phyloP scores from a whole-genome alignment of 2,329 filamentous ascomycete species.

The Lasiodiplodia sp. region DNA sequence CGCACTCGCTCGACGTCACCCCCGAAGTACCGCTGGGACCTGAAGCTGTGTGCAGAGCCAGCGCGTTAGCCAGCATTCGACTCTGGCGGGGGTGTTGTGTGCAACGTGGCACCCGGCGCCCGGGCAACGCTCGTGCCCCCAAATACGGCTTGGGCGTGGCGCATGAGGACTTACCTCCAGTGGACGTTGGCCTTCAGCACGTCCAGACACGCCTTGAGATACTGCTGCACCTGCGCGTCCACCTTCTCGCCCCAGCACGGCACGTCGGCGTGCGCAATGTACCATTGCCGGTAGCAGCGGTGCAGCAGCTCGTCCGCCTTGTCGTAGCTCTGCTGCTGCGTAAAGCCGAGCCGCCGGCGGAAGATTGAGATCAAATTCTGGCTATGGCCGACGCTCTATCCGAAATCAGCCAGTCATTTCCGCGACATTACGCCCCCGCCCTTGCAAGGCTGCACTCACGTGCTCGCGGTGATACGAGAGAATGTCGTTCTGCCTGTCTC shows the following conservation, averaged over 20 bases:
- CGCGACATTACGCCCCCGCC: slow-evolving; percentile 7
- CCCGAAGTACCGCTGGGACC: slow-evolving; percentile 30
- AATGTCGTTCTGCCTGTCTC: slow-evolving; percentile 30
- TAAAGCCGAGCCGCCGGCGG: slow-evolving; percentile 28
- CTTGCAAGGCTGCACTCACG: slow-evolving; percentile 16
- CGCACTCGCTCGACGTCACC: slow-evolving; percentile 28
- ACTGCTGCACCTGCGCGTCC: slow-evolving; percentile 30
- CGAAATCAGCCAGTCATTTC: slow-evolving; percentile 30
- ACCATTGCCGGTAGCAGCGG: slow-evolving; percentile 30
- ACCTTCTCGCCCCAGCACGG: slow-evolving; percentile 30
- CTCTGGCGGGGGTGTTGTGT: neutral
- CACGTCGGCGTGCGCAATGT: slow-evolving; percentile 27
- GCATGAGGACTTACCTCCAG: slow-evolving; percentile 28
- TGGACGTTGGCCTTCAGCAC: slow-evolving; percentile 30
- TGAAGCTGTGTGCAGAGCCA: slow-evolving; percentile 22
- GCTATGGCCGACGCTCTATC: slow-evolving; percentile 29
- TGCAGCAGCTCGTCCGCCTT: slow-evolving; percentile 30
- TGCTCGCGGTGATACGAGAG: slow-evolving; percentile 31
- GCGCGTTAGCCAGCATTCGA: slow-evolving; percentile 3
- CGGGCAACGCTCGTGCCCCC: slow-evolving; percentile 29
- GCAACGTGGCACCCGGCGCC: slow-evolving; percentile 29
- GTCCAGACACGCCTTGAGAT: slow-evolving; percentile 27
- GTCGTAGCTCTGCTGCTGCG: slow-evolving; percentile 30
- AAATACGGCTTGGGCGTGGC: slow-evolving; percentile 22
- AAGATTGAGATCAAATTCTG: slow-evolving; percentile 31